Percentiles rank a stretch among this genome's conserved stretches.
Conservation (phyloP, 2,329 filamentous ascomycete genomes). For the Fusarium subtropicale region DNA sequence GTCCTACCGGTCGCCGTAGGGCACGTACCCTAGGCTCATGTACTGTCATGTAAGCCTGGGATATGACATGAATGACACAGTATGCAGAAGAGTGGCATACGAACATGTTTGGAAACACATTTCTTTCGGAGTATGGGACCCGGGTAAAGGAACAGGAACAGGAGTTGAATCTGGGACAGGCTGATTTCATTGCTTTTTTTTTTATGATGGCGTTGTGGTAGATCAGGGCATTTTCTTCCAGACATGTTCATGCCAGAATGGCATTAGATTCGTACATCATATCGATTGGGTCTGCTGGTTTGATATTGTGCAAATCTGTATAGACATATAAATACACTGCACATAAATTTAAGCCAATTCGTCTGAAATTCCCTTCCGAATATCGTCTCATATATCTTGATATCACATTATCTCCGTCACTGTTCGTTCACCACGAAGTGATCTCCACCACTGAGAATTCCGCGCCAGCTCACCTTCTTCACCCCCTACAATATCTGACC, state of each 20-base stretch:
- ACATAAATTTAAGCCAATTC: constrained; percentile 14
- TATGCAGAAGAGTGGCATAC: constrained; percentile 6
- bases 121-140: constrained; percentile 6
- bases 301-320: constrained; percentile 18
- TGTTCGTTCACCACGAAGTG: constrained; percentile 44
- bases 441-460: constrained; percentile 48
- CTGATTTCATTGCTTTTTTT: constrained; percentile 14
- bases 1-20: constrained; percentile 65
- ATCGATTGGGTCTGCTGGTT: constrained; percentile 17
- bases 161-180: constrained; percentile 21
- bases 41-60: constrained; percentile 69
- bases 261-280: constrained; percentile 15
- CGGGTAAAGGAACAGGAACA: constrained; percentile 17
- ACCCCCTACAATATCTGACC: constrained; percentile 46
- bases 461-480: constrained; percentile 47
- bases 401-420: constrained; percentile 35
- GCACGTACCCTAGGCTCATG: constrained; percentile 74
- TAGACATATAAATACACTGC: constrained; percentile 37
- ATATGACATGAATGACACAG: constrained; percentile 8
- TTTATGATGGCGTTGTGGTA: constrained; percentile 39
- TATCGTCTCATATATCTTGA: not conserved
- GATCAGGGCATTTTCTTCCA: constrained; percentile 31
- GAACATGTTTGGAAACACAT: constrained; percentile 7
- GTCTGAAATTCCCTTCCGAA: not conserved
- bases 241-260: constrained; percentile 4